Evolutionary conservation across 2,329 filamentous ascomycete species (phyloP).

Genomic region (Hirsutella minnesotensis): DNA sequence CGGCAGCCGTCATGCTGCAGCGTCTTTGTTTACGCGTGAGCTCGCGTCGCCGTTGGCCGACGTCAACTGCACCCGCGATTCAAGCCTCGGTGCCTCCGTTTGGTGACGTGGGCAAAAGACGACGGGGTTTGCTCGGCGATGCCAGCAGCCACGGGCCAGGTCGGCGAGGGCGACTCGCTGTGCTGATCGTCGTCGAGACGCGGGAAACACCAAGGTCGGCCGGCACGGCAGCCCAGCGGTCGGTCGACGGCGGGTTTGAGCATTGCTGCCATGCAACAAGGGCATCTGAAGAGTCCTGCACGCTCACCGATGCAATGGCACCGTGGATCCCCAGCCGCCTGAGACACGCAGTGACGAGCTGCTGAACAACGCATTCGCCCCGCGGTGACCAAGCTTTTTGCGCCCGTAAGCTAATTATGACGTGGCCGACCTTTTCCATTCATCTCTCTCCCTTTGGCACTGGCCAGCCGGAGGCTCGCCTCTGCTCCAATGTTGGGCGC

Average conservation of each 20-base stretch:
- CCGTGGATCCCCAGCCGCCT: not conserved
- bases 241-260: too few species aligned
- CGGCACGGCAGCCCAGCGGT: not conserved
- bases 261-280: not conserved
- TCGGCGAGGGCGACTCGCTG: not conserved
- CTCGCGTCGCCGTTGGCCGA: too few species aligned
- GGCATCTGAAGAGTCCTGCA: not conserved
- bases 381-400: not conserved
- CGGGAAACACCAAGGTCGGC: not conserved
- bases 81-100: too few species aligned
- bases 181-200: not conserved
- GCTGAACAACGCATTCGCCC: constrained; percentile 1
- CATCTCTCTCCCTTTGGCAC: too few species aligned
- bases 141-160: not conserved
- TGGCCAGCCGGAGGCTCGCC: too few species aligned
- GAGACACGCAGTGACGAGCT: constrained; percentile 1
- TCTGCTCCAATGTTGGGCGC: too few species aligned
- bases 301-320: not conserved
- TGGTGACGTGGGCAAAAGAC: not conserved
- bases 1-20: too few species aligned
- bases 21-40: too few species aligned
- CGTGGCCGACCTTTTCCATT: too few species aligned
- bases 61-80: too few species aligned
- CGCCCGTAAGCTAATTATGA: too few species aligned
- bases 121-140: not conserved